phyloP scores from a whole-genome alignment of 345 rosid species.

The Pugionium dolabratum region DNA sequence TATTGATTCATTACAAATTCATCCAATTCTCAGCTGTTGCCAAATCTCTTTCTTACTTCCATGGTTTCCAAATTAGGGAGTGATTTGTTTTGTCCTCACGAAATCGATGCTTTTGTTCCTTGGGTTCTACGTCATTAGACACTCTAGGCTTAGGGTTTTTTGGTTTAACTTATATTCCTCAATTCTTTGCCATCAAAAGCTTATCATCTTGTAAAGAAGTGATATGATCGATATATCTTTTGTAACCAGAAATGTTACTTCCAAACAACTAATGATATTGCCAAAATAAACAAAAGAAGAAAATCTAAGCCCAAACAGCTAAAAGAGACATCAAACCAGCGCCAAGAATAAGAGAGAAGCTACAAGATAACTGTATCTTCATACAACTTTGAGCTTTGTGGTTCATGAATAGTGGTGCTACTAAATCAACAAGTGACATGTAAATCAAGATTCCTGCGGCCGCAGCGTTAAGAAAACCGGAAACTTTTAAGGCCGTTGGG shows the following conservation, averaged over 20 bases:
- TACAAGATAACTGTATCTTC: constrained; percentile 42
- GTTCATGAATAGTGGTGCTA: constrained; percentile 54
- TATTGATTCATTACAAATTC: constrained; percentile 7
- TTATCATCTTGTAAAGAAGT: background rate
- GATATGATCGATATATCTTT: background rate
- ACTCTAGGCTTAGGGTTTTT: background rate
- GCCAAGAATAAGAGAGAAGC: constrained; percentile 48
- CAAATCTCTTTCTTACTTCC: background rate
- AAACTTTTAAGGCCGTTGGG: constrained; percentile 49
- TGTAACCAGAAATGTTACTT: constrained; percentile 1
- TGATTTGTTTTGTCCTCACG: constrained; percentile 9
- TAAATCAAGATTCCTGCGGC: constrained; percentile 61
- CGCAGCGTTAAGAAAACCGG: constrained; percentile 58
- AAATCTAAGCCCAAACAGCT: constrained; percentile 61
- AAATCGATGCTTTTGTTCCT: background rate
- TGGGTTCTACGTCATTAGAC: background rate
- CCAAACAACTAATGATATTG: background rate
- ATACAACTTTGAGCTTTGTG: constrained; percentile 40
- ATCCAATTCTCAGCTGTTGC: background rate
- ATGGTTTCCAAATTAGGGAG: background rate
- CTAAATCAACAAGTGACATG: constrained; percentile 68
- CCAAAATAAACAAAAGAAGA: constrained; percentile 40
- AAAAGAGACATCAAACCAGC: constrained; percentile 60
- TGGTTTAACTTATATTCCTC: background rate
- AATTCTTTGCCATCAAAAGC: background rate